Base-by-base conservation (phyloP, 768 basidiomycete genomes). In the Cubamyces lactineus region DNA sequence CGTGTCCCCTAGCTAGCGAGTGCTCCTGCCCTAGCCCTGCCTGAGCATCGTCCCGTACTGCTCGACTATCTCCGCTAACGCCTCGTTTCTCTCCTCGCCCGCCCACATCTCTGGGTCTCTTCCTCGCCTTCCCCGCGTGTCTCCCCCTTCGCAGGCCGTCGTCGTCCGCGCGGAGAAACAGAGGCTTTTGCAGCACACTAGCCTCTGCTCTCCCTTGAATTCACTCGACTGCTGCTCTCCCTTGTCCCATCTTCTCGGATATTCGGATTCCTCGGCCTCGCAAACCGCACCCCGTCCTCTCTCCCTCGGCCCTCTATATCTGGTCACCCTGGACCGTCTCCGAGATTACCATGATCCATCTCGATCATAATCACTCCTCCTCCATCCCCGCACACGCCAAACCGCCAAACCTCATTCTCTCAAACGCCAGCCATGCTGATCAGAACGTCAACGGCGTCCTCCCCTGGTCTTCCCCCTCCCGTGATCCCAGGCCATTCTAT, bases 301-400 rank as follows among this genome's bases (percentile, higher is more conserved):
- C 57, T 59, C 58, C 63, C 40, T 59, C 55, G 28, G 45, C 40
- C 19, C 38, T 19, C 53, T 59, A 63, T 55, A 47, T 61, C 57
- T 43, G 34, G 34, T 6, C 34, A 34, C 34, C 34, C 24, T 16
- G 15, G 15, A 26, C 48, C 23, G 46, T 41, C 57, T 58, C 50
- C 51, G 59, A 53, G 66, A 57, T 53, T 52, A 53, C 66, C 63
- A 75, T 75, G 74, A 71, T 75, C 62, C 74, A 75, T 70, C 67
- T 75, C 64, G 71, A 75, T 72, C 74, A 69, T 42, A 69, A 69
- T 66, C 70, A 73, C 65, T 54, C 65, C 61, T 51, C 70, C 57
- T 49, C 66, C 48, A 66, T 67, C 54, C 54, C 68, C 58, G 61
- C 60, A 38, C 68, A 67, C 55, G 24, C 71, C 38, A 63, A 61